phyloP scores from a whole-genome alignment of 2,329 filamentous ascomycete species.

The Pestalotiopsis sp. region DNA sequence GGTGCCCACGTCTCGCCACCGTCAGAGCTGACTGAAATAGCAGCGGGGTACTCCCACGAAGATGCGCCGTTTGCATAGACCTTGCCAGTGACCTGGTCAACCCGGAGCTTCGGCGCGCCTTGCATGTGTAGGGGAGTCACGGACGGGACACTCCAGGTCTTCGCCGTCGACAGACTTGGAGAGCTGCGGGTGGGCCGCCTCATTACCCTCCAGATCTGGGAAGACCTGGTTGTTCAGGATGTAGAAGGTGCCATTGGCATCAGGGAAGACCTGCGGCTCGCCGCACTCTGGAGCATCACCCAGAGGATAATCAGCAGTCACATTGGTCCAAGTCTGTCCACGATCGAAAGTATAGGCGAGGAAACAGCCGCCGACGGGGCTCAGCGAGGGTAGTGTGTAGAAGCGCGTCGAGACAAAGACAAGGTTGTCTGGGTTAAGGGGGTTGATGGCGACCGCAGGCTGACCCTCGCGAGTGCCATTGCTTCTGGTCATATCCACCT shows the following conservation, averaged over 20 bases:
- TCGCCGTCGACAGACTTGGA: background rate
- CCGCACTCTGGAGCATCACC: background rate
- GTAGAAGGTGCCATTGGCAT: background rate
- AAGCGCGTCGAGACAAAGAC: background rate
- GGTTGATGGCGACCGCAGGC: background rate
- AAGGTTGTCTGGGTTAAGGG: background rate
- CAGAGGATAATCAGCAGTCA: background rate
- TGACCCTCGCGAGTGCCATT: background rate
- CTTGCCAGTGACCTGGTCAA: background rate
- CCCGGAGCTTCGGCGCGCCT: background rate
- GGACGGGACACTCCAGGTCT: background rate
- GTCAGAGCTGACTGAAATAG: background rate
- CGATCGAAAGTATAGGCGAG: background rate
- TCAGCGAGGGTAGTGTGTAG: background rate
- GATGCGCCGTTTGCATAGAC: background rate
- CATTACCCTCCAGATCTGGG: background rate
- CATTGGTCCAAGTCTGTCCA: background rate
- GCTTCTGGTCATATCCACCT: background rate
- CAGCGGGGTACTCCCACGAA: background rate
- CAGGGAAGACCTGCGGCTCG: background rate
- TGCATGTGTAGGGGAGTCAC: background rate
- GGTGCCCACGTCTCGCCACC: background rate
- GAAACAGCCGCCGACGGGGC: background rate
- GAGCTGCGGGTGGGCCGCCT: background rate
- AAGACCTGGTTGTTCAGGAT: constrained; percentile 3